phyloP scores from a whole-genome alignment of 176 grass and related monocot genomes.

The Oryza glumipatula region DNA sequence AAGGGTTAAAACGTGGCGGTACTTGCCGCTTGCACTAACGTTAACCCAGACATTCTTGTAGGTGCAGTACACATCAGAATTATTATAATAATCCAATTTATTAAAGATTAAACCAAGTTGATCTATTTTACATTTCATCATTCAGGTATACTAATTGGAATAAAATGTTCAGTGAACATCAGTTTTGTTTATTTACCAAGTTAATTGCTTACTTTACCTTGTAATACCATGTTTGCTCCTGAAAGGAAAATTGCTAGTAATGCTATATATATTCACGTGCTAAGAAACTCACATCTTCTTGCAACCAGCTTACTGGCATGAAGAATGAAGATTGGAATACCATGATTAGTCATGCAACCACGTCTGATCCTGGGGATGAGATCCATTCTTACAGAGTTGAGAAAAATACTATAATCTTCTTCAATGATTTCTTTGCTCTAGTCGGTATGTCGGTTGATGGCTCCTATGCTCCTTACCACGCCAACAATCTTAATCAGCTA shows the following conservation, averaged over 20 bases:
- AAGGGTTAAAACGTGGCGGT: neutral
- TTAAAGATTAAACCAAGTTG: neutral
- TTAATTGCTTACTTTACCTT: neutral
- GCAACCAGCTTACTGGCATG: slow-evolving; percentile 25
- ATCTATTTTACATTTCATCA: neutral
- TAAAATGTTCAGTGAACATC: neutral
- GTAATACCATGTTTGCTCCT: neutral
- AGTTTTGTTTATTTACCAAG: neutral
- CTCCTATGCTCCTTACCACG: neutral
- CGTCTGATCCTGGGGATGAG: neutral
- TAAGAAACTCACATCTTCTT: neutral
- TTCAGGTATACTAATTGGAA: neutral
- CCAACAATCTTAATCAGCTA: neutral
- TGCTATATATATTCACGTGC: neutral
- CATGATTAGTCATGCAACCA: slow-evolving; percentile 21
- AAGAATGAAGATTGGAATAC: neutral
- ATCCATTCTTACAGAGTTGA: neutral
- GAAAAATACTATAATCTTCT: neutral
- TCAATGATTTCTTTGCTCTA: slow-evolving; percentile 32
- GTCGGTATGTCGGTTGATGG: neutral
- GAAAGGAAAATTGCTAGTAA: neutral
- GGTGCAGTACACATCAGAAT: neutral
- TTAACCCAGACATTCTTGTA: neutral
- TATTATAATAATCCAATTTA: neutral
- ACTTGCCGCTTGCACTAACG: neutral